Evolutionary conservation across 495 filamentous ascomycete species (phyloP), one percentile per base, ranked within the genome.

Genomic region (Neurospora discreta): DNA sequence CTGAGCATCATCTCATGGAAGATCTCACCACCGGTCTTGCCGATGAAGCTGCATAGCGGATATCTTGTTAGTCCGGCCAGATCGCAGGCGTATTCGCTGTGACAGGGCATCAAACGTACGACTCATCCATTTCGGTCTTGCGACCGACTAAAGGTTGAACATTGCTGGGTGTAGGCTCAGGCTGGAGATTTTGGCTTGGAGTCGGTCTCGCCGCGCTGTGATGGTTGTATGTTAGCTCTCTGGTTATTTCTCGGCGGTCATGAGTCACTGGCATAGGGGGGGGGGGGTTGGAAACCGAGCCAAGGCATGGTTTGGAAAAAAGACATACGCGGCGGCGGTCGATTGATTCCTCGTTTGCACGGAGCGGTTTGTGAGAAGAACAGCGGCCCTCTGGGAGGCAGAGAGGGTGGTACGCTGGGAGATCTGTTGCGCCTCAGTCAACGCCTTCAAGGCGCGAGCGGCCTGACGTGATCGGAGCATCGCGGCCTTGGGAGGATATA

Each of bases 1-100:
- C 95, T 85, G 46, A 94, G 87, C 93, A 99, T 97, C 95, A 99
- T 98, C 82, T 99, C 94, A 77, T 99, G 94, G 85, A 99, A 97
- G 73, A 99, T 98, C 79, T 97, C 90, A 78, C 95, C 95, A 80
- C 96, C 96, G 68, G 87, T 97, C 85, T 93, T 92, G 40, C 96
- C 96, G 79, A 98, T 92, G 84, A 99, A 97, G 70, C 92, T 92
- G 73, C 75, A 77, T 58, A 68, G 20, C 72, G 67, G 74, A 72
- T 36, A 10, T n/a, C 3, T 41, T 73, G 77, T 80, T 71, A 82
- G 80, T 73, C 69, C 75, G 69, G 71, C 72, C 72, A 46, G 42
- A 73, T 68, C 65, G 60, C 67, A 69, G 69, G 70, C 67, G 70
- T 36, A 6, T 38, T 44, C 13, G 68, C 44, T 15, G 38, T 8